Evolutionary conservation across 1,284 basidiomycete species (phyloP).

Genomic region (Irpex sp.): DNA sequence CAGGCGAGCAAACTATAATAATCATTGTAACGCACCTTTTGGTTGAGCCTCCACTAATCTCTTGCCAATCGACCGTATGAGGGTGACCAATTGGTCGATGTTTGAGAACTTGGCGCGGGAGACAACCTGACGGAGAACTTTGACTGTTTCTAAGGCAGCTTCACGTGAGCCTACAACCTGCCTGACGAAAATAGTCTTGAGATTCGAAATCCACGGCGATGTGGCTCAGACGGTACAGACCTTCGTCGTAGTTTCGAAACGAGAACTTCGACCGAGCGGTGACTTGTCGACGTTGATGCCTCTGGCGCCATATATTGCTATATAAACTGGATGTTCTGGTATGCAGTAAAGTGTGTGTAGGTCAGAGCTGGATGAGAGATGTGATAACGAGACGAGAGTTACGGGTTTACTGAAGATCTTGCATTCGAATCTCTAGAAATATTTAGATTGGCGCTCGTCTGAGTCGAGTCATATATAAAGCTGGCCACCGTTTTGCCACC

Average conservation of each 20-base stretch:
- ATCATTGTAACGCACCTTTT: constrained; percentile 58
- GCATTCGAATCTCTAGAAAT: not conserved
- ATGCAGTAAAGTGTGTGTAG: not conserved
- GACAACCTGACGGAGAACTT: constrained; percentile 86
- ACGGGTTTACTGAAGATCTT: not conserved
- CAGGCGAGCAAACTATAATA: not conserved
- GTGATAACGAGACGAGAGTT: not conserved
- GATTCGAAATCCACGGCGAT: not conserved
- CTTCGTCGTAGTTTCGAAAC: constrained; percentile 64
- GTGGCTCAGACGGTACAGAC: constrained; percentile 35
- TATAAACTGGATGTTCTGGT: not conserved
- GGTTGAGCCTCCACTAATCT: constrained; percentile 87
- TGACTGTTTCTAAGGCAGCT: constrained; percentile 86
- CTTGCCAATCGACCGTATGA: constrained; percentile 80
- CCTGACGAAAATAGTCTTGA: constrained; percentile 36
- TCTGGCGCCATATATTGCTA: constrained; percentile 1
- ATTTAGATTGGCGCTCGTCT: not conserved
- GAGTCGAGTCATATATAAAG: not conserved
- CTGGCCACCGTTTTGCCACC: not conserved
- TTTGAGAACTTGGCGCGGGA: constrained; percentile 83
- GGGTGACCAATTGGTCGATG: constrained; percentile 81
- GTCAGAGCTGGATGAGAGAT: not conserved
- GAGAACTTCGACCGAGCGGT: constrained; percentile 61
- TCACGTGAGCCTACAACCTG: constrained; percentile 87
- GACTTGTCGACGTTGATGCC: constrained; percentile 27